Evolutionary conservation across 306 rosid genomes (phyloP).

Genomic region (Prunus mira): DNA sequence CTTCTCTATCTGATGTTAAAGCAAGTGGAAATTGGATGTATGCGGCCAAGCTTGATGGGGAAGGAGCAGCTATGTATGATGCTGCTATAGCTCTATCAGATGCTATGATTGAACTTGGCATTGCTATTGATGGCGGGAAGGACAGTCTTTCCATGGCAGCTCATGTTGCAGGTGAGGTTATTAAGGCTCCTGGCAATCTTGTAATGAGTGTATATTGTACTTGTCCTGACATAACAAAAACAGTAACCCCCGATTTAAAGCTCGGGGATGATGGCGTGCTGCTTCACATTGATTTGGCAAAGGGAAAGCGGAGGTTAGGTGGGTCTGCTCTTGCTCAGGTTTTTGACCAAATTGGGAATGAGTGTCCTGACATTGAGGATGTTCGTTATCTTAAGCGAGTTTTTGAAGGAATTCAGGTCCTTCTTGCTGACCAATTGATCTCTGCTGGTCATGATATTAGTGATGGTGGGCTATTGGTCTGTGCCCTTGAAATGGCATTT

Average conservation of each 20-base stretch:
- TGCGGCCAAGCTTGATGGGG: conserved; percentile 93
- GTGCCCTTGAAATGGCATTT: conserved; percentile 93
- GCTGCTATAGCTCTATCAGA: conserved; percentile 73
- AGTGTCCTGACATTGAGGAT: conserved; percentile 78
- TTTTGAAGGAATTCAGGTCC: conserved; percentile 78
- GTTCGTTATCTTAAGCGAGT: conserved; percentile 71
- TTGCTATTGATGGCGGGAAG: conserved; percentile 93
- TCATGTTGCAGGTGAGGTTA: conserved; percentile 69
- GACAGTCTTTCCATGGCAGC: conserved; percentile 98
- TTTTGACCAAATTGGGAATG: conserved; percentile 81
- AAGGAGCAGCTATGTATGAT: conserved; percentile 90
- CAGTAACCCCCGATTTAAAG: conserved; percentile 86
- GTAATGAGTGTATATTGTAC: conserved; percentile 88
- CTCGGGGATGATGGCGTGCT: conserved; percentile 70
- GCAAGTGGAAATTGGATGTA: conserved; percentile 97
- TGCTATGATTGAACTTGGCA: conserved; percentile 84
- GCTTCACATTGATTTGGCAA: conserved; percentile 74
- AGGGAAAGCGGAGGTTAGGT: conserved; percentile 77
- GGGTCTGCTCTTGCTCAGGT: conserved; percentile 91
- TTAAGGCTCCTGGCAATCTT: conserved; percentile 92
- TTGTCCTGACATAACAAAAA: conserved; percentile 88
- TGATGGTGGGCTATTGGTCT: conserved; percentile 81
- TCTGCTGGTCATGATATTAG: conserved; percentile 95
- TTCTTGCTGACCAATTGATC: conserved; percentile 60
- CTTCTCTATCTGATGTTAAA: conserved; percentile 83